Percentiles rank a stretch among this genome's conserved stretches.
phyloP scores from a whole-genome alignment of 805 yeast species.

The Nakazawaea sp. region DNA sequence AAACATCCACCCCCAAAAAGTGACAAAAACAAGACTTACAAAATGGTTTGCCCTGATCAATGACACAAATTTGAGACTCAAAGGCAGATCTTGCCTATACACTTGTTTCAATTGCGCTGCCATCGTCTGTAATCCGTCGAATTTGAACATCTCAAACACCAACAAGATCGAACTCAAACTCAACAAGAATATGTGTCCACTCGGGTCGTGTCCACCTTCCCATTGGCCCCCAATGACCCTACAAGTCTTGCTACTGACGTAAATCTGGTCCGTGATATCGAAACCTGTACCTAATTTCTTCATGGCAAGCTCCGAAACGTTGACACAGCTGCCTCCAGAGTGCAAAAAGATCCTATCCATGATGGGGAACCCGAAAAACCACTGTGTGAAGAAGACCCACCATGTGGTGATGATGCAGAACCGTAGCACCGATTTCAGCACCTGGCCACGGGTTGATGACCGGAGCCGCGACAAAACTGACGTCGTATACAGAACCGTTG shows the following conservation, averaged over 20 bases:
- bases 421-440: constrained; percentile 24
- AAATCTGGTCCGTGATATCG: neutral
- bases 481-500: constrained; percentile 28
- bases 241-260: constrained; percentile 34
- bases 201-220: constrained; percentile 92
- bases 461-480: neutral
- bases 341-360: constrained; percentile 78
- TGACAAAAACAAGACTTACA: constrained; percentile 20
- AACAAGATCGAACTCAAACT: constrained; percentile 60
- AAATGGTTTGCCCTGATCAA: neutral
- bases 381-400: constrained; percentile 87
- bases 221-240: constrained; percentile 58
- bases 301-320: constrained; percentile 11
- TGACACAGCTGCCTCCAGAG: constrained; percentile 78
- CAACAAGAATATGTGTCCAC: constrained; percentile 85
- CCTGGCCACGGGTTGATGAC: neutral
- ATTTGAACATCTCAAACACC: constrained; percentile 42
- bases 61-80: neutral
- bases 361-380: constrained; percentile 77
- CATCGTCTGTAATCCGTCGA: no score
- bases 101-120: no score
- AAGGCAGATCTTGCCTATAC: no score
- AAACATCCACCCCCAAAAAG: constrained; percentile 83
- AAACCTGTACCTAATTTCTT: neutral
- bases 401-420: constrained; percentile 56